phyloP scores from a whole-genome alignment of 192 early-diverging fungal species.

The Coemansia sp. region DNA sequence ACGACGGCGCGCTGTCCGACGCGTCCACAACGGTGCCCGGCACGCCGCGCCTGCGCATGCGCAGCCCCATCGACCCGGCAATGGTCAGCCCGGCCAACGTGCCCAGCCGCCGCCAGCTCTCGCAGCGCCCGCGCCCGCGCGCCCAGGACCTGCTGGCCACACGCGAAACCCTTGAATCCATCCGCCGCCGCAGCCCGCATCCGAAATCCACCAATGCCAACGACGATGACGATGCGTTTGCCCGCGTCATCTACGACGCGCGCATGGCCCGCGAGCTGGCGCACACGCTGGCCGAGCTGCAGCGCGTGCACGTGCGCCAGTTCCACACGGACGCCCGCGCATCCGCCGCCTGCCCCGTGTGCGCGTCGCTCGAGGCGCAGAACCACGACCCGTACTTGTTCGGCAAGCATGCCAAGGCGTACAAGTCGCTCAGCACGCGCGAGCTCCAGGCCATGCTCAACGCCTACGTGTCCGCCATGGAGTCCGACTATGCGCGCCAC shows the following conservation, averaged over 20 bases:
- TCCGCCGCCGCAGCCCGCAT: constrained; percentile 19
- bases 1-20: constrained; percentile 26
- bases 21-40: constrained; percentile 42
- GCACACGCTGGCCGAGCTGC: constrained; percentile 36
- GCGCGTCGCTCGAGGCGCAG: constrained; percentile 31
- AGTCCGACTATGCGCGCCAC: constrained; percentile 13
- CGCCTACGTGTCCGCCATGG: constrained; percentile 45
- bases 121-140: background rate
- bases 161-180: constrained; percentile 24
- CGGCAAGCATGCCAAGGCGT: constrained; percentile 29
- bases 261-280: constrained; percentile 34
- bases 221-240: constrained; percentile 6
- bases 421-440: constrained; percentile 32
- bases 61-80: constrained; percentile 24
- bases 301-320: constrained; percentile 34
- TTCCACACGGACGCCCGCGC: constrained; percentile 11
- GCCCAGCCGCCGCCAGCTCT: constrained; percentile 3
- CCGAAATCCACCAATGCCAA: too few relatives aligned
- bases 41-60: constrained; percentile 1
- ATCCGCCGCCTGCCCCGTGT: constrained; percentile 17
- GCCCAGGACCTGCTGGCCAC: constrained; percentile 22
- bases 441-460: constrained; percentile 43
- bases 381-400: constrained; percentile 48
- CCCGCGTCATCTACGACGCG: constrained; percentile 2
- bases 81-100: constrained; percentile 18